Evolutionary conservation across 2,329 filamentous ascomycete genomes (phyloP).

Genomic region (Eutypella sp.): DNA sequence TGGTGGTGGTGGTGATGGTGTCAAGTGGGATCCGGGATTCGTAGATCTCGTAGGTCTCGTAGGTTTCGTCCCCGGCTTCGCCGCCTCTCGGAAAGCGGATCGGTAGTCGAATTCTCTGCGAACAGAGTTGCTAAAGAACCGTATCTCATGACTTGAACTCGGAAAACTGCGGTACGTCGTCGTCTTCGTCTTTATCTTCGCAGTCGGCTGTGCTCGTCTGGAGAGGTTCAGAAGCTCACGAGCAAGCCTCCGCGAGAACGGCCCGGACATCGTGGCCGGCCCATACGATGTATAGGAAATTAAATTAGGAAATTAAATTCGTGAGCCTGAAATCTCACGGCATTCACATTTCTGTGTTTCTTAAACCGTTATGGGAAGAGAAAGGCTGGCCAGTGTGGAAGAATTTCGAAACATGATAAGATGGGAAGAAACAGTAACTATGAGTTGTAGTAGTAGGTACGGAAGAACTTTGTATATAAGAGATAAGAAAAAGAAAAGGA

Average conservation of each 20-base stretch:
- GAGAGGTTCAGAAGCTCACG: constrained; percentile 12
- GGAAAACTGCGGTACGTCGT: no score
- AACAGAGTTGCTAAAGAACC: constrained; percentile 2
- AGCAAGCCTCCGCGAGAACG: constrained; percentile 10
- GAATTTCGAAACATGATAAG: no score
- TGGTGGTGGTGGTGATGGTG: constrained; percentile 2
- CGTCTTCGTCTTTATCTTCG: not conserved
- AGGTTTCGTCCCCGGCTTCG: not conserved
- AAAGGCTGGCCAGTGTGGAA: no score
- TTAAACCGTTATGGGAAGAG: no score
- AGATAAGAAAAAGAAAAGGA: no score
- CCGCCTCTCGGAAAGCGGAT: constrained; percentile 10
- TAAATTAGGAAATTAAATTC: no score
- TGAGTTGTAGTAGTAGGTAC: no score
- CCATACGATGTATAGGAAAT: no score
- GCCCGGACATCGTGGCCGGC: constrained; percentile 17
- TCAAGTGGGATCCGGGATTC: constrained; percentile 2
- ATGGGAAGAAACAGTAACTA: no score
- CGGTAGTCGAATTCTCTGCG: constrained; percentile 11
- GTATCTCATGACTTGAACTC: constrained; percentile 8
- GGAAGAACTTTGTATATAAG: no score
- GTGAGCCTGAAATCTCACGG: no score
- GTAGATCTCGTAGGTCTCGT: not conserved
- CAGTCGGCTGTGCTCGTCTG: constrained; percentile 10
- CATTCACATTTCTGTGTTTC: no score